Percentiles rank a stretch among this genome's conserved stretches.
phyloP scores from a whole-genome alignment of 805 yeast species.

The Komagataella ulmi region DNA sequence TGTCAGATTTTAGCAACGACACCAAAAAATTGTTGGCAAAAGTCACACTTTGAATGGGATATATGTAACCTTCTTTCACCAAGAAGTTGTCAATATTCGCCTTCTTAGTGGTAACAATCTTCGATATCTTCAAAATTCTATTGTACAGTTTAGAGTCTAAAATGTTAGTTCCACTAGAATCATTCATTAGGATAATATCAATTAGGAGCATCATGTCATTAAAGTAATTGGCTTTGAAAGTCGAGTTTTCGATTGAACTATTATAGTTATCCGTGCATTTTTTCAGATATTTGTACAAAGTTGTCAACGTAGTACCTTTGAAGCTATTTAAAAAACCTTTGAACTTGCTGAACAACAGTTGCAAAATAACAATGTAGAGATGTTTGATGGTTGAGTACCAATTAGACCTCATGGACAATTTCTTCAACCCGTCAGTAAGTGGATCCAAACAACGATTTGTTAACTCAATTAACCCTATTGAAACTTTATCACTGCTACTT shows the following conservation, averaged over 20 bases:
- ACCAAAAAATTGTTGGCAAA: conserved; percentile 15
- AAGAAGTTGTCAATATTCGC: conserved; percentile 1
- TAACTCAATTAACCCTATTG: conserved; percentile 15
- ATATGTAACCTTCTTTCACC: conserved; percentile 10
- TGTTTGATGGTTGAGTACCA: conserved; percentile 20
- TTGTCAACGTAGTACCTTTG: conserved; percentile 13
- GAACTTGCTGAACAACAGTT: conserved; percentile 16
- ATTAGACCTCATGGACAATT: conserved; percentile 16
- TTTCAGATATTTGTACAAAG: conserved; percentile 16
- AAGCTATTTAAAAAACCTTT: conserved; percentile 20
- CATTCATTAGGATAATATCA: conserved; percentile 15
- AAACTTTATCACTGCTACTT: conserved; percentile 18
- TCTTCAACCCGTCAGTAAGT: conserved; percentile 10
- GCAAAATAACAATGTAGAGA: conserved; percentile 14
- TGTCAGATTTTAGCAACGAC: conserved; percentile 18
- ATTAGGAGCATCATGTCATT: conserved; percentile 15
- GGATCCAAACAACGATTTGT: conserved; percentile 8
- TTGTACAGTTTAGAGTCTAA: conserved; percentile 16
- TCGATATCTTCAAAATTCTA: conserved; percentile 17
- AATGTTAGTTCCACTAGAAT: conserved; percentile 11
- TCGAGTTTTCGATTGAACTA: conserved; percentile 14
- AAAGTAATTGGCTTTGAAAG: conserved; percentile 18
- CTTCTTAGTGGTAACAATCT: conserved; percentile 10
- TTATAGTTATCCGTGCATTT: conserved; percentile 21
- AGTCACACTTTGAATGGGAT: conserved; percentile 16